Evolutionary conservation across 306 rosid genomes (phyloP).

Genomic region (Trichosanthes truncata): DNA sequence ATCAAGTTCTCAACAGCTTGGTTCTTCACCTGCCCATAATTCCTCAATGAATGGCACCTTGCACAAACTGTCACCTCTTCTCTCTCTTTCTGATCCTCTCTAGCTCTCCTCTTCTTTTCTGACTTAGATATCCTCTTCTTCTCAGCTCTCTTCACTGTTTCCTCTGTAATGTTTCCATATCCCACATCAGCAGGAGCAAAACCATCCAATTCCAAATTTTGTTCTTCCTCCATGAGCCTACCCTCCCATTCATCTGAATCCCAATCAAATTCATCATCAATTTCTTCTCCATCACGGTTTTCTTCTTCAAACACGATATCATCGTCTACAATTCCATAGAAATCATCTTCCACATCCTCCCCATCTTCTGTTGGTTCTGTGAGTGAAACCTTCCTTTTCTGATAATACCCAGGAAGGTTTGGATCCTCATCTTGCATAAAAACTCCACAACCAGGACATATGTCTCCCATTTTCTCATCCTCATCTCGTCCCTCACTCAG

Average conservation of each 20-base stretch:
- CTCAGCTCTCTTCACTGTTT: conserved; percentile 43
- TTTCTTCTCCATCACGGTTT: conserved; percentile 22
- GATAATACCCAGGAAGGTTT: conserved; percentile 62
- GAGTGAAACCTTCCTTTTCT: conserved; percentile 29
- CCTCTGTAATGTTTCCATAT: conserved; percentile 69
- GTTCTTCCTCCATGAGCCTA: conserved; percentile 44
- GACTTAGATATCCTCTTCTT: conserved; percentile 67
- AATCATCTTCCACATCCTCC: conserved; percentile 22
- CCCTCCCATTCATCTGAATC: conserved; percentile 77
- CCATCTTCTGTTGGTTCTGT: conserved; percentile 22
- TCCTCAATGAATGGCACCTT: conserved; percentile 83
- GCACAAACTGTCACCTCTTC: conserved; percentile 95
- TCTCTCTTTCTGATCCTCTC: conserved; percentile 62
- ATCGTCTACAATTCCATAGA: conserved; percentile 15
- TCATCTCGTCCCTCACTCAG: conserved; percentile 90
- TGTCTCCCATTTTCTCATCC: conserved; percentile 58
- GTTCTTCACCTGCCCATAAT: conserved; percentile 84
- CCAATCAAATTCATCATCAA: conserved; percentile 44
- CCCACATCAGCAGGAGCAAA: conserved; percentile 74
- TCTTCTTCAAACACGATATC: conserved; percentile 20
- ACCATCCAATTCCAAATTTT: conserved; percentile 46
- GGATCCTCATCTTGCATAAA: conserved; percentile 75
- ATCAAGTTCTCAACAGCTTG: conserved; percentile 72
- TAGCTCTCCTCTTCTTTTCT: conserved; percentile 60
- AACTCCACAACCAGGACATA: conserved; percentile 96